These are phyloP conservation scores for Thinopyrum elongatum DNA, from an alignment of 176 grass and related monocot genomes.

Conservation along the genomic window DNA sequence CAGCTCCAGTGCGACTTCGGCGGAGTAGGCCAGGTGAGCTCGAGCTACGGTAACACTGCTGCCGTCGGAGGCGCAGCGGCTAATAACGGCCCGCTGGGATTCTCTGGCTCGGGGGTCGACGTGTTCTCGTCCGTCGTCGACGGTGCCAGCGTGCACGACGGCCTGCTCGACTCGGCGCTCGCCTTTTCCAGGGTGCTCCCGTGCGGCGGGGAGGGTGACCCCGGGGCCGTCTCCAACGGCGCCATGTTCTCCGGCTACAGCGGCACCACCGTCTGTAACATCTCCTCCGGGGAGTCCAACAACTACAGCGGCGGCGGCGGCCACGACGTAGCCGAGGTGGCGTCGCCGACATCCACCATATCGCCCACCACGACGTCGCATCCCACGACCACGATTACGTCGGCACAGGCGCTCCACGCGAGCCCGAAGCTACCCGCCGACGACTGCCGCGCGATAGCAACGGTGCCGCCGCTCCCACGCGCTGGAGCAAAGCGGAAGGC, in stretches of 20 bases:
- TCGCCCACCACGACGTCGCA: conserved; percentile 23
- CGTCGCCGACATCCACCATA: conserved; percentile 63
- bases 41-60: not conserved
- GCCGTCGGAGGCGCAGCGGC: not conserved
- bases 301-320: conserved; percentile 37
- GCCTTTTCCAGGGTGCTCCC: conserved; percentile 31
- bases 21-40: not conserved
- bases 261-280: conserved; percentile 52
- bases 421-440: conserved; percentile 43
- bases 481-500: conserved; percentile 3
- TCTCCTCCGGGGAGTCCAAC: conserved; percentile 78
- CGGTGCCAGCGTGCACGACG: not conserved
- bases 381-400: not conserved
- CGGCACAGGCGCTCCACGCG: not conserved
- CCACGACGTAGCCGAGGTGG: conserved; percentile 47
- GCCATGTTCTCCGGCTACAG: conserved; percentile 52
- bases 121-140: conserved; percentile 18
- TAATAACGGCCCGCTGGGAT: not conserved
- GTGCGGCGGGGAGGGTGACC: not conserved
- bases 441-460: not conserved
- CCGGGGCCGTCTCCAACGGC: conserved; percentile 25
- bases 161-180: conserved; percentile 42
- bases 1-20: conserved; percentile 31
- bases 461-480: not conserved
- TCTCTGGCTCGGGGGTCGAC: conserved; percentile 28